Base-by-base conservation (phyloP, 73 alveolate genomes). In the Paramecium pentaurelia region DNA sequence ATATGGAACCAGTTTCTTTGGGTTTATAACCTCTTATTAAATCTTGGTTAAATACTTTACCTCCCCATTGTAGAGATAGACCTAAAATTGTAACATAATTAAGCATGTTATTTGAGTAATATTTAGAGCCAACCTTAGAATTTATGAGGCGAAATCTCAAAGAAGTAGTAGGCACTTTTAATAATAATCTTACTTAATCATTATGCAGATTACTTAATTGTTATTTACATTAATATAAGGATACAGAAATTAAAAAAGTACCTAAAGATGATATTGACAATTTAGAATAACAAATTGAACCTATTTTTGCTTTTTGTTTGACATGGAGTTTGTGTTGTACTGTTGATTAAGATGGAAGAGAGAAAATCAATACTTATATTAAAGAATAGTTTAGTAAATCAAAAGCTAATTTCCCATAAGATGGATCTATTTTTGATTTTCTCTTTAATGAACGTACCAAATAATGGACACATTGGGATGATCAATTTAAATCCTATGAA, bases 281-380 rank as follows among this genome's bases (percentile, higher is more conserved):
- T 25, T 92, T 96, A 5, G 99, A 97, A 44, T 93, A 96, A 51
- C 93, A 96, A 95, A 89, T 98, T 77, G 97, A 95, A 88, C 96
- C 97, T 25, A 93, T 97, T 1, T 96, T 96, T 89, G 94, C 95
- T 42, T 98, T 95, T 77, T 97, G 99, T 38, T 37, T 97, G 30
- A 92, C 96, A 28, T 98, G 99, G 99, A 95, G 98, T 20, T 58
- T 98, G 71, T 99, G 99, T 10, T 95, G 95, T 18, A 98, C 99
- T 6, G 95, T 99, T 12, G 96, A 95, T 77, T 18, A 94, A 92
- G 34, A 51, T 71, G 86, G 34, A 8, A 71, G 88, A 42, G 60
- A 25, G 27, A 60, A 86, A 44, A 45, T 68, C 22, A 42, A 64
- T 27, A 9, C 18, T 7, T 58, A 36, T n/a, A 60, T 93, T 92